phyloP scores from a whole-genome alignment of 176 grass and related monocot species.

The Oryza coarctata region DNA sequence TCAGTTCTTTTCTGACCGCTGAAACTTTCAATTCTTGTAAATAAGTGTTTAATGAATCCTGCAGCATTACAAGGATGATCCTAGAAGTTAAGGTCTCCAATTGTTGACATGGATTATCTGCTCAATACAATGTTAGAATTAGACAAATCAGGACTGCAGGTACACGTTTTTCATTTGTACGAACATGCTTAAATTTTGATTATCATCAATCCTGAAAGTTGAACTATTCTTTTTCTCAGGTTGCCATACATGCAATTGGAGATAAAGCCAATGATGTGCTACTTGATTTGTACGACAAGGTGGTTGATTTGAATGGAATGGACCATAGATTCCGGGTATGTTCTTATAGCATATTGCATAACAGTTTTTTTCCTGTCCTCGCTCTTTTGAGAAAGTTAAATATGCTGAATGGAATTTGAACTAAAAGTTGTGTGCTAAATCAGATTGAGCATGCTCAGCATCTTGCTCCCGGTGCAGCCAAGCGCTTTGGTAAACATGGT shows the following conservation, averaged over 20 bases:
- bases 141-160: constrained; percentile 83
- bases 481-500: constrained; percentile 71
- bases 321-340: constrained; percentile 82
- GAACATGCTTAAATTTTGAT: neutral
- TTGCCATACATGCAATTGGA: constrained; percentile 94
- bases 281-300: constrained; percentile 57
- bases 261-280: constrained; percentile 89
- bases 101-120: constrained; percentile 62
- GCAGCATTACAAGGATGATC: constrained; percentile 73
- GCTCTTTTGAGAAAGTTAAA: neutral
- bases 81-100: constrained; percentile 60
- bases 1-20: neutral
- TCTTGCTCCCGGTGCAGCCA: constrained; percentile 55
- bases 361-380: neutral
- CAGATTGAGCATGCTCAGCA: constrained; percentile 98
- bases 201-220: neutral
- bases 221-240: constrained; percentile 42
- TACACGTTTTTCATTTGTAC: constrained; percentile 23
- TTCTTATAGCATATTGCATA: constrained; percentile 19
- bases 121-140: constrained; percentile 68
- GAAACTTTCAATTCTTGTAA: neutral
- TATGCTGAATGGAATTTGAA: constrained; percentile 10
- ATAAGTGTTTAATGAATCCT: neutral
- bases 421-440: constrained; percentile 28
- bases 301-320: constrained; percentile 65